These are phyloP conservation scores for Termitomyces sp. DNA, from an alignment of 768 basidiomycete species.

Conservation along the genomic window DNA sequence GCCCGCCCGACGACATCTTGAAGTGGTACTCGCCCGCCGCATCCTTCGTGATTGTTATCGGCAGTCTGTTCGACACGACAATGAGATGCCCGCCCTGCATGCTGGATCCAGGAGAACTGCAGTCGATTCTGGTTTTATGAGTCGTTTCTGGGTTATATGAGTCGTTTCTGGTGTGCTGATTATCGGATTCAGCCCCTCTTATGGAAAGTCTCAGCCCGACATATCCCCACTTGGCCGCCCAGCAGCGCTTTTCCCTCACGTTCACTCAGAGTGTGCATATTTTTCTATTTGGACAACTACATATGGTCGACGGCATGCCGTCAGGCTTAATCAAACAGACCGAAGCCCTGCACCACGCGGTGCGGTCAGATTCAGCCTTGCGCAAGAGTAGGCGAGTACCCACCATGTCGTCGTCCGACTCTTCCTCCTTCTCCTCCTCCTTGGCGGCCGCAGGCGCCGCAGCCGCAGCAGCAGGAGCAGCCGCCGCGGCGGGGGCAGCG, in stretches of 20 bases:
- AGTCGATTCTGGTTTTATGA: too few relatives aligned
- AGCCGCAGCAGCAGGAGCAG: conserved; percentile 49
- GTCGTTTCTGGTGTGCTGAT: too few relatives aligned
- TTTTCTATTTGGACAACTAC: too few relatives aligned
- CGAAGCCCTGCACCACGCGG: conserved; percentile 64
- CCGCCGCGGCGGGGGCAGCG: conserved; percentile 58
- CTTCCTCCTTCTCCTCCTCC: conserved; percentile 80
- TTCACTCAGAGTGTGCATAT: too few relatives aligned
- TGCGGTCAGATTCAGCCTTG: conserved; percentile 4
- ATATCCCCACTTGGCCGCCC: conserved; percentile 4
- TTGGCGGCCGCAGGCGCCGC: conserved; percentile 37
- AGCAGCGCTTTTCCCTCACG: conserved; percentile 4
- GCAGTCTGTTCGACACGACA: conserved; percentile 93
- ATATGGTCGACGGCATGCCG: conserved; percentile 9
- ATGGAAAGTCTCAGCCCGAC: conserved; percentile 2
- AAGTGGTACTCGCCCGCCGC: conserved; percentile 91
- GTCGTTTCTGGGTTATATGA: too few relatives aligned
- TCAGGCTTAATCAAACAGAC: conserved; percentile 74
- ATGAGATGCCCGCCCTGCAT: conserved; percentile 74
- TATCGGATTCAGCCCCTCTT: too few relatives aligned
- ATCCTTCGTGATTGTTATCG: conserved; percentile 94
- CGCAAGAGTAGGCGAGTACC: conserved; percentile 17
- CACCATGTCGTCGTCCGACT: conserved; percentile 88
- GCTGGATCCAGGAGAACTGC: too few relatives aligned
- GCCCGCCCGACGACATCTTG: conserved; percentile 98